Evolutionary conservation across 257 asterid species (phyloP), one percentile per base, ranked within the genome.

Genomic region (Przewalskia tangutica): DNA sequence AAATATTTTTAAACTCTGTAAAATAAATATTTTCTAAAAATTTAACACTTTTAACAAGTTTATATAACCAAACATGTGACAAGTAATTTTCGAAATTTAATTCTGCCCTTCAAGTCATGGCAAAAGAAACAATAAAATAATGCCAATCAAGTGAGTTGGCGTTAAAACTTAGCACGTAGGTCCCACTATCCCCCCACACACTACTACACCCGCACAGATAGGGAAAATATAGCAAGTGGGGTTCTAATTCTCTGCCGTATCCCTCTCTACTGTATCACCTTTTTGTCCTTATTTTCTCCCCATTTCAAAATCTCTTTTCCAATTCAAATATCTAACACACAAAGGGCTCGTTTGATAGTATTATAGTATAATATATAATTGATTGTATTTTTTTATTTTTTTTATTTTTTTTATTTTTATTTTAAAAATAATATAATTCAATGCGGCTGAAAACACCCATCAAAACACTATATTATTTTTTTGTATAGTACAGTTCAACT

Each of bases 251-350:
- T 46, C 53, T 3, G 5, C 27, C 12, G 59, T 54, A 54, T 54
- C 70, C 20, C 80, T 20, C 32, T 27, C 32, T 27, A 27, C 32
- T 27, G 32, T 8, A 83, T 84, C 76, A 83, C 82, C 84, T 71
- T 63, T 38, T 78, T 83, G 79, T 82, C 81, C 60, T 27, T 27
- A 27, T 82, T 54, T 51, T 54, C 73, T 80, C 66, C 79, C 6
- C 62, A 50, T 56, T 58, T 73, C 80, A 16, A 40, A 14, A 56
- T 23, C 58, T 79, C 32, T 77, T 81, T 85, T 85, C 82, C 89
- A 77, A 64, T 89, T 90, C 91, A 27, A 27, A 27, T 1, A 27
- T 27, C 32, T 27, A 5, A 38, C 42, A 38, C 6, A 38, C 42
- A 38, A n/a, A n/a, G n/a, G n/a, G n/a, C n/a, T n/a, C n/a, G n/a